phyloP scores from a whole-genome alignment of 2,329 filamentous ascomycete genomes.

The Exophiala calicioides region DNA sequence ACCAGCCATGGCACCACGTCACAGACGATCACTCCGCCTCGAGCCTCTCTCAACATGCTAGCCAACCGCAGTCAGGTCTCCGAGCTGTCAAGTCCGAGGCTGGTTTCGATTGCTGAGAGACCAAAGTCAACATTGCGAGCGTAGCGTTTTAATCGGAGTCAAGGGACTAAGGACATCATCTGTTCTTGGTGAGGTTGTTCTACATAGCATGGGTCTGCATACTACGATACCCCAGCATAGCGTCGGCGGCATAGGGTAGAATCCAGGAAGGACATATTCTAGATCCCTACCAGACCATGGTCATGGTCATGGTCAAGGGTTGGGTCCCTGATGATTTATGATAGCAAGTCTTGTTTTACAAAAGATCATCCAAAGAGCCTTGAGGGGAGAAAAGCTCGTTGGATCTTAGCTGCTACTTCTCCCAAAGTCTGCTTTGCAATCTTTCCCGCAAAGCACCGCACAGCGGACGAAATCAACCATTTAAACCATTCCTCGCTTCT shows the following conservation, averaged over 20 bases:
- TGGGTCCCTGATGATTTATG: slow-evolving; percentile 19
- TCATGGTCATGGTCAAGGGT: too few species aligned
- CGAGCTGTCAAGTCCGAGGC: slow-evolving; percentile 15
- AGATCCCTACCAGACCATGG: too few species aligned
- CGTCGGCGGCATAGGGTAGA: slow-evolving; percentile 24
- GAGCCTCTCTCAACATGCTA: slow-evolving; percentile 16
- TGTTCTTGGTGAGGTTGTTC: slow-evolving; percentile 26
- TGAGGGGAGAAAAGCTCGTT: slow-evolving; percentile 11
- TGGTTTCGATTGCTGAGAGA: slow-evolving; percentile 27
- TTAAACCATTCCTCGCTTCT: too few species aligned
- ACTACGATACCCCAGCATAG: slow-evolving; percentile 30
- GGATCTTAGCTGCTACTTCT: slow-evolving; percentile 11
- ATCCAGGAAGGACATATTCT: slow-evolving; percentile 7
- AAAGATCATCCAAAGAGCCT: slow-evolving; percentile 3
- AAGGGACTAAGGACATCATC: slow-evolving; percentile 18
- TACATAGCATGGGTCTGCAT: slow-evolving; percentile 26
- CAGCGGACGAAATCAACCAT: too few species aligned
- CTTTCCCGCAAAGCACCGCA: too few species aligned
- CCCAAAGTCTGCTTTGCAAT: slow-evolving; percentile 1
- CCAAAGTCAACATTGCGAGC: slow-evolving; percentile 30
- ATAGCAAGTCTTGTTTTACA: slow-evolving; percentile 18
- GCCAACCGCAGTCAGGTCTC: slow-evolving; percentile 8
- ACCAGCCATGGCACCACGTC: slow-evolving; percentile 8
- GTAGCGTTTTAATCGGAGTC: slow-evolving; percentile 25
- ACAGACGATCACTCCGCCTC: slow-evolving; percentile 5